Percentiles rank a stretch among this genome's conserved stretches.
Conservation (phyloP, 169 alveolate species). For the Eimeria tenella region DNA sequence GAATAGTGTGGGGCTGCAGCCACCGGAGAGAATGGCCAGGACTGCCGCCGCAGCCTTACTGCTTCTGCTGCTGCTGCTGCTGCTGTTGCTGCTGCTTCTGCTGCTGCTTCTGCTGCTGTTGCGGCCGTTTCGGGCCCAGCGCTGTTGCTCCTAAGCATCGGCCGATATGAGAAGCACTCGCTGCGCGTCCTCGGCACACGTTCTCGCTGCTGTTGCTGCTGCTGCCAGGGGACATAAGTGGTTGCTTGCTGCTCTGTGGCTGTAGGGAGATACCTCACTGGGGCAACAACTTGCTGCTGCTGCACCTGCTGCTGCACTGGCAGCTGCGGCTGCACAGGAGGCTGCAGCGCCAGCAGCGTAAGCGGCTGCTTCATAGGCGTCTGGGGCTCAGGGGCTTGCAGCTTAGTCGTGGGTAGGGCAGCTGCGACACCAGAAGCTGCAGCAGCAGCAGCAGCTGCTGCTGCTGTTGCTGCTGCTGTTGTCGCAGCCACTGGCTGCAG, state of each 20-base stretch:
- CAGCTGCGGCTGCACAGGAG: background rate
- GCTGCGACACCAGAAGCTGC: slow-evolving; percentile 41
- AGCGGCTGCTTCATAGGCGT: background rate
- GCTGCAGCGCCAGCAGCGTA: background rate
- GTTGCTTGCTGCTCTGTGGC: background rate
- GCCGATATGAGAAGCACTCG: slow-evolving; percentile 2
- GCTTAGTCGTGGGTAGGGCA: background rate
- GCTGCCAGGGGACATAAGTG: background rate
- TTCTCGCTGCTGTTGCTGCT: slow-evolving; percentile 15
- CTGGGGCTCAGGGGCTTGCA: background rate
- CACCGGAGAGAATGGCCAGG: background rate
- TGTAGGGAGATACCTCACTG: background rate
- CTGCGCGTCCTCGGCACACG: background rate
- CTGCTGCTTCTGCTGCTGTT: slow-evolving; percentile 32
- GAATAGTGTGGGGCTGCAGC: background rate
- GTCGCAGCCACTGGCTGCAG: background rate
- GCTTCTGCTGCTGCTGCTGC: slow-evolving; percentile 30
- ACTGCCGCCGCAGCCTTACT: slow-evolving; percentile 18
- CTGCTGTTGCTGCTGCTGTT: slow-evolving; percentile 42
- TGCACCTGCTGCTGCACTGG: slow-evolving; percentile 34
- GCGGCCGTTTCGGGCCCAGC: background rate
- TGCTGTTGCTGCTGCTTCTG: slow-evolving; percentile 31
- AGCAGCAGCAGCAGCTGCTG: slow-evolving; percentile 21
- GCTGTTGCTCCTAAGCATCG: slow-evolving; percentile 31
- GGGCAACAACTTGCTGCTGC: background rate